Base-by-base conservation (phyloP, 768 basidiomycete genomes). In the Russula lepida region DNA sequence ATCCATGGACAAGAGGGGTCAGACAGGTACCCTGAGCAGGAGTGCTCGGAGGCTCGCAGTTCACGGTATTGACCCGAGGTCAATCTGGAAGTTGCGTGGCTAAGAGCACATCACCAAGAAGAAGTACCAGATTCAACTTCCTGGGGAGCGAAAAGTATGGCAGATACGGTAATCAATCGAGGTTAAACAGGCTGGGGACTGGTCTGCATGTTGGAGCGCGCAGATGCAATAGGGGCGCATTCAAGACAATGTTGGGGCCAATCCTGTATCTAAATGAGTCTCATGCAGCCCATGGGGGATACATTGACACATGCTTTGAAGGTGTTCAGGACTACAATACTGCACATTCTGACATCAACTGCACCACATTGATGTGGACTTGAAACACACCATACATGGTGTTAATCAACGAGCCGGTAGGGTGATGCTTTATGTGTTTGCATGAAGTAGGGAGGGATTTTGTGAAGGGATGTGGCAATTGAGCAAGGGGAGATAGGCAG, bases 301-400 rank as follows among this genome's bases (percentile, higher is more conserved):
- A 41, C 1, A 19, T 7, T 17, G 39, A 76, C 84, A 67, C 68
- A 91, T 91, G 54, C 70, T 76, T 58, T 83, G 80, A 30, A 89
- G 81, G 68, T 92, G 91, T 55, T 90, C 86, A 33, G 88, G 78
- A 12, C 82, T 77, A 74, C 90, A 92, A 68, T 92, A 92, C 86
- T 86, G 92, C 1, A 84, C 79, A 51, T 74, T 79, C 67, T 91
- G 87, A 72, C 91, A 93, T 54, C 91, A 88, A 66, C 86, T 85
- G 71, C 91, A 93, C 89, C 90, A 92, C 82, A 88, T 85, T 6
- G 87, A 83, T 11, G 91, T 93, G 43, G 86, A 74, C 47, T 78
- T 77, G 69, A 78, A 79, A 74, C 91, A 93, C 19, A 90, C 74
- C 3, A 78, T 80, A 74, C 91, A 93, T 19, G 87, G 88, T 84